Percentiles rank a stretch among this genome's conserved stretches.
These are phyloP conservation scores for Cladobotryum protrusum DNA, from an alignment of 2,329 filamentous ascomycete species.

Conservation along the genomic window DNA sequence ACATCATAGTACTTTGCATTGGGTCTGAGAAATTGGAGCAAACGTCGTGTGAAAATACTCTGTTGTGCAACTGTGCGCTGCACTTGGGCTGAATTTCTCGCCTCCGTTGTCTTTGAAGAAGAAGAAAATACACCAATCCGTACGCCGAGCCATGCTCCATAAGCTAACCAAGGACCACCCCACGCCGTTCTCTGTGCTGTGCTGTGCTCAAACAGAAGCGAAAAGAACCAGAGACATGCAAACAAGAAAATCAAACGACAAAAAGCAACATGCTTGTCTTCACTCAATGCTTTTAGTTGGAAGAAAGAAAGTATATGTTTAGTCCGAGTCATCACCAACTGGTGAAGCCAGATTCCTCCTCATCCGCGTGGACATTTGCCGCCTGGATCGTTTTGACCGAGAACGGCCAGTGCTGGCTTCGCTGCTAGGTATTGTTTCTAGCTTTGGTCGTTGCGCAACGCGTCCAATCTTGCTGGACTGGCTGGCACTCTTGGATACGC, in stretches of 20 bases:
- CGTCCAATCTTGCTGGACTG: constrained; percentile 24
- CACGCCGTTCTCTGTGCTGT: background rate
- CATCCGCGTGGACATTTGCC: constrained; percentile 23
- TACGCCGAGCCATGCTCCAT: constrained; percentile 2
- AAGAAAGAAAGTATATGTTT: constrained; percentile 5
- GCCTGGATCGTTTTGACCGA: constrained; percentile 24
- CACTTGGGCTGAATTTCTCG: constrained; percentile 5
- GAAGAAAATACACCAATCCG: constrained; percentile 4
- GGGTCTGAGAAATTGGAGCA: too few relatives aligned
- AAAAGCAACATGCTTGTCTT: background rate
- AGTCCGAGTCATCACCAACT: constrained; percentile 33
- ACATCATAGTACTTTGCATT: too few relatives aligned
- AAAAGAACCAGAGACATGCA: constrained; percentile 8
- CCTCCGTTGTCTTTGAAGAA: constrained; percentile 7
- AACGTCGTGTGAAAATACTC: too few relatives aligned
- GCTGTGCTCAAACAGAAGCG: background rate
- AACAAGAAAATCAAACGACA: constrained; percentile 4
- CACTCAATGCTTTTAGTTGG: background rate
- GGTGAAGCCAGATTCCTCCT: constrained; percentile 28
- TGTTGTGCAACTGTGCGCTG: too few relatives aligned
- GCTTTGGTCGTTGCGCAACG: constrained; percentile 36
- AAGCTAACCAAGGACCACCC: background rate
- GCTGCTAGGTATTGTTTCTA: constrained; percentile 42
- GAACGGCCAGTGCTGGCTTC: constrained; percentile 23
- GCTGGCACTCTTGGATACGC: constrained; percentile 20